These are phyloP conservation scores for Heimioporus sp. DNA, from an alignment of 768 basidiomycete species.

Conservation along the genomic window DNA sequence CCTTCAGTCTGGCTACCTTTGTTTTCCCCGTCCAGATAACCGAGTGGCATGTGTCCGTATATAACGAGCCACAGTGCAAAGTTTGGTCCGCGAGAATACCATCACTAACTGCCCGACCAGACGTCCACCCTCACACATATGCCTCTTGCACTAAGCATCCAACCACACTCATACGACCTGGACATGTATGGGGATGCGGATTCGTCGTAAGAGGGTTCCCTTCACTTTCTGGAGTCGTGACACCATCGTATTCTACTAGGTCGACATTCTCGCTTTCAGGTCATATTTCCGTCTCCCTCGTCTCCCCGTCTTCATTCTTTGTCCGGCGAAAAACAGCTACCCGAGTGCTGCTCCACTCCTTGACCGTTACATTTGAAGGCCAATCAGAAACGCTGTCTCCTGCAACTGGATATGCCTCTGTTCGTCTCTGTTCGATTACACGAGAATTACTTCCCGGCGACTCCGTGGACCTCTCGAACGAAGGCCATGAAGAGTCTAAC, in stretches of 20 bases:
- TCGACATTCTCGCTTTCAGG: conserved; percentile 88
- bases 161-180: conserved; percentile 53
- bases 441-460: conserved; percentile 52
- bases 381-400: conserved; percentile 73
- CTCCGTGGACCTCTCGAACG: conserved; percentile 61
- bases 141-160: conserved; percentile 65
- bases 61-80: conserved; percentile 21
- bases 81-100: neutral
- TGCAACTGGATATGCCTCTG: conserved; percentile 60
- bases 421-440: conserved; percentile 66
- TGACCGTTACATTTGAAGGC: conserved; percentile 80
- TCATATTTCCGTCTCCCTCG: conserved; percentile 64
- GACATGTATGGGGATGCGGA: conserved; percentile 74
- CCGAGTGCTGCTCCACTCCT: conserved; percentile 61
- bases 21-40: conserved; percentile 27
- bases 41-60: conserved; percentile 26
- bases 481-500: conserved; percentile 56
- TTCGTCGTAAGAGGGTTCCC: conserved; percentile 46
- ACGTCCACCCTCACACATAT: conserved; percentile 38
- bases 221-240: conserved; percentile 1
- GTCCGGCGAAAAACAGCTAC: conserved; percentile 46
- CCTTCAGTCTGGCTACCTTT: too few species aligned
- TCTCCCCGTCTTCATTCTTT: conserved; percentile 56
- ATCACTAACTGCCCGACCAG: conserved; percentile 9
- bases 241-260: conserved; percentile 38